These are phyloP conservation scores for Hypoxylon sp. DNA, from an alignment of 2,329 filamentous ascomycete genomes.

Conservation along the genomic window DNA sequence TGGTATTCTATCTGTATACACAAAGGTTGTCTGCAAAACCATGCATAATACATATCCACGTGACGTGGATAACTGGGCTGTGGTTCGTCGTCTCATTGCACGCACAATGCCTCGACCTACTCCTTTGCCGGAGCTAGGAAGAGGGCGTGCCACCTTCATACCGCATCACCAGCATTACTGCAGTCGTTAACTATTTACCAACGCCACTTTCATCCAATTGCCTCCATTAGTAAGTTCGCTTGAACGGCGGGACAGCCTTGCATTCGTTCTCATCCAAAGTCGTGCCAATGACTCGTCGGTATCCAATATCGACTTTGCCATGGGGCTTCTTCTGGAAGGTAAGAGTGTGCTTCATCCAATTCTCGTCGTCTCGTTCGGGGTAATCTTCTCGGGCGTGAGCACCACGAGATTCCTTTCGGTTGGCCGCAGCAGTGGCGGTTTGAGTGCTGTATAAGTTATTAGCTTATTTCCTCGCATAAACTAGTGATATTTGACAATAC, in stretches of 20 bases:
- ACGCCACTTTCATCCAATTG: conserved; percentile 9
- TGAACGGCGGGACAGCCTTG: conserved; percentile 96
- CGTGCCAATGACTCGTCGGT: conserved; percentile 84
- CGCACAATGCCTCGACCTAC: conserved; percentile 5
- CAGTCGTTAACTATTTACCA: conserved; percentile 28
- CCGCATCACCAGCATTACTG: conserved; percentile 41
- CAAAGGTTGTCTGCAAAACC: conserved; percentile 36
- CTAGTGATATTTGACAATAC: conserved; percentile 57
- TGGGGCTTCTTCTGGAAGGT: conserved; percentile 96
- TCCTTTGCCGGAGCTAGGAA: conserved; percentile 17
- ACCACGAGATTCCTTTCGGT: conserved; percentile 96
- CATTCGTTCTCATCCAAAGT: conserved; percentile 97
- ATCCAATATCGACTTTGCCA: conserved; percentile 86
- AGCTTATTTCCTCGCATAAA: not conserved
- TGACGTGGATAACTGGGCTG: conserved; percentile 23
- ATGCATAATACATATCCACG: conserved; percentile 49
- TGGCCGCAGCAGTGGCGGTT: conserved; percentile 90
- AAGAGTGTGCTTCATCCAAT: conserved; percentile 99
- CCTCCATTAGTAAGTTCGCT: conserved; percentile 81
- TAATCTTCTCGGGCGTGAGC: conserved; percentile 97
- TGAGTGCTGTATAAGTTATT: conserved; percentile 72
- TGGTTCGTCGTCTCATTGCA: conserved; percentile 16
- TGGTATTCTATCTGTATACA: conserved; percentile 50
- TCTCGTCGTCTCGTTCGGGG: conserved; percentile 93
- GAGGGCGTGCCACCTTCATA: conserved; percentile 30